Base-by-base conservation (phyloP, 2,329 filamentous ascomycete species). In the Xylariaceae sp. region DNA sequence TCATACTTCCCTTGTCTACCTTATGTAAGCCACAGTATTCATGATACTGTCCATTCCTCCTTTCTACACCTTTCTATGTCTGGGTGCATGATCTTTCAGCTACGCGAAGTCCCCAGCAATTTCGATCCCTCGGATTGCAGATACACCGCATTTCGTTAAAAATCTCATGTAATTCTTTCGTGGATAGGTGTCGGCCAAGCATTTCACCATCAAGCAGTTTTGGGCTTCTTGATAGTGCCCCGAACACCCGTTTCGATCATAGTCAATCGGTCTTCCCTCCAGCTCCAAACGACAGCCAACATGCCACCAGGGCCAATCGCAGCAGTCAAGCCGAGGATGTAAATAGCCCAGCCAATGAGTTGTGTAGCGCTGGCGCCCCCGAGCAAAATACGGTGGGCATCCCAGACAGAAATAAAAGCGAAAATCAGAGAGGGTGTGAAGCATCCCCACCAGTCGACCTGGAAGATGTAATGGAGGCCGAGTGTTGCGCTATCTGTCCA, bases 391-490 rank as follows among this genome's bases (percentile, higher is more conserved):
- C 62, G 58, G 22, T 59, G 44, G 9, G 54, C 49, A 36, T 65
- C 62, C 19, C 49, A 57, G 2, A 58, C 54, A 11, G 51, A 49
- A 6, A 65, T 31, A 58, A 58, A 63, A 35, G 52, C 53, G 61
- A 61, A 65, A 15, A 62, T 42, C 2, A 64, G 54, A 45, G 60
- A 49, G 3, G 61, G 49, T 32, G 45, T 39, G 47, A 53, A 61
- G 39, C 59, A 58, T 33, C 60, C 58, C 51, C 55, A 60, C 53
- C 55, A 58, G 49, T 66, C 63, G 31, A 58, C 31, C 53, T 64
- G 61, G 57, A 65, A 64, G 54, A 64, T 62, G 15, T 62, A 66
- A 44, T 66, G 62, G 44, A 65, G 46, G 12, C 61, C 62, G 10
- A 52, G 45, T 18, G 53, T 53, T 19, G 59, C 59, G 51, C 47